Base-by-base conservation (phyloP, 2,329 filamentous ascomycete species). In the Pyrenophora teres region DNA sequence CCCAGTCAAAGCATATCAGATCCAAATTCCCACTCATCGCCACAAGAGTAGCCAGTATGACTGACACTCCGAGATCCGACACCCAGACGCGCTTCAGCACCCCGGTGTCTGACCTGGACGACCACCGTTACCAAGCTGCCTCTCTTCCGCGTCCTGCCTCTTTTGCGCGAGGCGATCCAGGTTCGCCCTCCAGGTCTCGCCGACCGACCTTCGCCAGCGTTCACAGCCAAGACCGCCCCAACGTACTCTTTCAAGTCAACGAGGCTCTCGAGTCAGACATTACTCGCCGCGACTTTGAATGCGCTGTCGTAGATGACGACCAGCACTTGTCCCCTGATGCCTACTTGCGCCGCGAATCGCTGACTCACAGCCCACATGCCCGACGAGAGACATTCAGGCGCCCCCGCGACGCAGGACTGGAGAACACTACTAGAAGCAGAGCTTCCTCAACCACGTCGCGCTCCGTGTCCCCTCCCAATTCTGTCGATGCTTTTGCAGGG, bases 401-500 rank as follows among this genome's bases (percentile, higher is more conserved):
- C 18, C 62, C 71, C 56, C 63, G 74, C 37, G 69, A 74, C 45
- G 65, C 62, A 31, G 62, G 65, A 21, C 56, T 72, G 8, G 70
- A 74, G 48, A 66, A 63, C 36, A 45, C 69, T 37, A 59, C 68
- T 36, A 69, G 74, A 42, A 81, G 80, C 32, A 72, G 78, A 50
- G 73, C 73, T 16, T 80, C 78, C 15, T 83, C 81, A 4, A 70
- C 74, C 3, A 81, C 81, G 18, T 84, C 83, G 40, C 83, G 90
- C 48, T 91, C 90, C 1, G 78, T 84, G 2, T 97, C 94, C 5
- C 93, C 93, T 9, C 94, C 94, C 6, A 99, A 97, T 74, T 99
- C 94, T 0, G 92, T 99, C 44, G 96, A 97, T 73, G 94, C 94
- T 3, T 99, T 99, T 74, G 94, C 94, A 15, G 90, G 94, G 67